phyloP scores from a whole-genome alignment of 768 basidiomycete genomes.

The Tylopilus plumbeoviolaceoides region DNA sequence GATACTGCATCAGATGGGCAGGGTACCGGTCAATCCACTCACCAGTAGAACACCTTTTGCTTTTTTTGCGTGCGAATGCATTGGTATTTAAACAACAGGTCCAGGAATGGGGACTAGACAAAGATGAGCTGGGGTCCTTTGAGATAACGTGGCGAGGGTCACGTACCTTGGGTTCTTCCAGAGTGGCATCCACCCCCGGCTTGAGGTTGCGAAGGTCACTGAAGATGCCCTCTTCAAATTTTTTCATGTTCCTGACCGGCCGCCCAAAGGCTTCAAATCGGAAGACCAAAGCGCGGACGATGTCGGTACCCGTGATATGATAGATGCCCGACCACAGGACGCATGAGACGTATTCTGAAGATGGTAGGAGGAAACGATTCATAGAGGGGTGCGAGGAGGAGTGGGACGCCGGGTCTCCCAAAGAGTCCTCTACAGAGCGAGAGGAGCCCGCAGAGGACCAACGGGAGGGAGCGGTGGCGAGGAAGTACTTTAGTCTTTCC shows the following conservation, averaged over 20 bases:
- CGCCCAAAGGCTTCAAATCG: slow-evolving; percentile 90
- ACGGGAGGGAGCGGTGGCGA: slow-evolving; percentile 76
- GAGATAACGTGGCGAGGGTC: neutral
- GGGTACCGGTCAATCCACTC: slow-evolving; percentile 24
- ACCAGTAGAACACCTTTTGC: slow-evolving; percentile 99
- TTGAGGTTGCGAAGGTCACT: slow-evolving; percentile 91
- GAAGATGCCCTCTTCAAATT: slow-evolving; percentile 97
- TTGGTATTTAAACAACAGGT: slow-evolving; percentile 92
- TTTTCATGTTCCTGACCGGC: slow-evolving; percentile 90
- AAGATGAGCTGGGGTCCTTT: neutral
- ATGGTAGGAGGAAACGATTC: slow-evolving; percentile 83
- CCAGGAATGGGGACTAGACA: slow-evolving; percentile 81
- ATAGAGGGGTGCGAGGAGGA: slow-evolving; percentile 70
- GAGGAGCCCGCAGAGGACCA: slow-evolving; percentile 49
- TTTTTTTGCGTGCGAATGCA: slow-evolving; percentile 98
- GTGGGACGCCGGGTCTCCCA: slow-evolving; percentile 28
- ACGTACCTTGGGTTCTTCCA: slow-evolving; percentile 94
- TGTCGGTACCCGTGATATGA: slow-evolving; percentile 96
- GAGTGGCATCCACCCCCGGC: slow-evolving; percentile 85
- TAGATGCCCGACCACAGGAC: slow-evolving; percentile 90
- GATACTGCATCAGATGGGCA: neutral
- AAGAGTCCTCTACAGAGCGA: slow-evolving; percentile 15
- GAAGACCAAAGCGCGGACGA: slow-evolving; percentile 92
- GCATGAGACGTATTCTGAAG: slow-evolving; percentile 85
- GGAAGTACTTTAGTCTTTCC: slow-evolving; percentile 83